Evolutionary conservation across 306 rosid genomes (phyloP).

Genomic region (Acacia melanoxylon): DNA sequence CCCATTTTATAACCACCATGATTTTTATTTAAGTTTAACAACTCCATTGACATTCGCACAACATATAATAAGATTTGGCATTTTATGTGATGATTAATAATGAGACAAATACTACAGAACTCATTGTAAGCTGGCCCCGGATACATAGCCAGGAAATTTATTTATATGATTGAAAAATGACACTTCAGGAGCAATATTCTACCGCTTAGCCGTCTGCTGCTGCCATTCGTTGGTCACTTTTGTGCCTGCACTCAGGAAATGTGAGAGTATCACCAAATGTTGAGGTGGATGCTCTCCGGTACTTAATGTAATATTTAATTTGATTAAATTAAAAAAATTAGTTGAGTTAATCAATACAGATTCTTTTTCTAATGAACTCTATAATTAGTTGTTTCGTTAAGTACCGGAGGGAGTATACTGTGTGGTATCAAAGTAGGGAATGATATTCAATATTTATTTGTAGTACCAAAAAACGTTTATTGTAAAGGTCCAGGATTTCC

Average conservation of each 20-base stretch:
- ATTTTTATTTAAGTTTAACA: neutral
- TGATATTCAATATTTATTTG: neutral
- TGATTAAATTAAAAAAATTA: too few species aligned
- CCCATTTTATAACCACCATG: neutral
- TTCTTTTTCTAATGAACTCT: too few species aligned
- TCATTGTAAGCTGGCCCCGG: too few species aligned
- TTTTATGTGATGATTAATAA: too few species aligned
- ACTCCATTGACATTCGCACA: neutral
- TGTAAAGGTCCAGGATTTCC: slow-evolving; percentile 49
- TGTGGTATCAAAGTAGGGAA: neutral
- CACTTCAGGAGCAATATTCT: neutral
- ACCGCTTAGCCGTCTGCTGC: slow-evolving; percentile 12
- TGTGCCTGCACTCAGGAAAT: slow-evolving; percentile 44
- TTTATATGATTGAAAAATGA: neutral
- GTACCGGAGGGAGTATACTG: neutral
- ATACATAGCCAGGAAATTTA: too few species aligned
- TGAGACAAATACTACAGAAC: too few species aligned
- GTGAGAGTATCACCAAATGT: neutral
- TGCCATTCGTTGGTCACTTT: slow-evolving; percentile 37
- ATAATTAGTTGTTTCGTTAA: neutral
- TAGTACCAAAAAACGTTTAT: slow-evolving; percentile 55
- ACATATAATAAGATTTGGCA: neutral
- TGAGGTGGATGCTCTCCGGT: neutral
- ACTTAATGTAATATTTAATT: too few species aligned
- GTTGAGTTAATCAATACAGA: too few species aligned